A percentile compares a stretch with the other conserved stretches of the same genome.
These are phyloP conservation scores for Penicillium daleae DNA, from an alignment of 495 filamentous ascomycete species.

Conservation along the genomic window DNA sequence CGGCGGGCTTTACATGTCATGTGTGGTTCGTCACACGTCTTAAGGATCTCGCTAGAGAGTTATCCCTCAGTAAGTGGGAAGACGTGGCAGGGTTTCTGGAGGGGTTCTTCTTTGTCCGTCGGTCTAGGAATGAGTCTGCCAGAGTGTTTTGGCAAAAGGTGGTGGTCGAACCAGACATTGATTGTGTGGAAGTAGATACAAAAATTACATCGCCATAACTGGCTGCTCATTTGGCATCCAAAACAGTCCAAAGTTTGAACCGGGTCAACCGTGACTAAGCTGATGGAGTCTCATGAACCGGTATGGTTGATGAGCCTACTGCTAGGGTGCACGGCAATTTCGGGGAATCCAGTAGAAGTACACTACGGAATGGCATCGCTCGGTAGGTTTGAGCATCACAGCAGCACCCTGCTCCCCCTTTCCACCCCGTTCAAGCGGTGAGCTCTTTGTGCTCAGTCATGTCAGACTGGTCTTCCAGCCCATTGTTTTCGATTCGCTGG, in stretches of 20 bases:
- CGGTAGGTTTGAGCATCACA: neutral
- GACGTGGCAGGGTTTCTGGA: neutral
- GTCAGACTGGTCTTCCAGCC: neutral
- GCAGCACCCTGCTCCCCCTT: neutral
- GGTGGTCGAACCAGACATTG: neutral
- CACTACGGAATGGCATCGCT: too few relatives aligned
- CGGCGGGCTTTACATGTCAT: neutral
- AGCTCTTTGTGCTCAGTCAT: neutral
- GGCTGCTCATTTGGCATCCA: neutral
- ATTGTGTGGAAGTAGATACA: neutral
- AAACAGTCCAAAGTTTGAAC: neutral
- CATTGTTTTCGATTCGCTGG: neutral
- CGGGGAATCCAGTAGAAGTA: too few relatives aligned
- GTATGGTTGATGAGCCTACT: too few relatives aligned
- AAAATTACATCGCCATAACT: neutral
- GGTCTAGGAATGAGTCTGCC: neutral
- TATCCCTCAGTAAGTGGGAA: neutral
- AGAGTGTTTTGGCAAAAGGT: neutral
- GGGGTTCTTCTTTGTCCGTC: neutral
- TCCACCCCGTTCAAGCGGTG: neutral
- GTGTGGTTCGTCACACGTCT: neutral
- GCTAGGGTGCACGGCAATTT: too few relatives aligned
- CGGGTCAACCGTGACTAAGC: too few relatives aligned
- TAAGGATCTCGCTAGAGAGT: neutral
- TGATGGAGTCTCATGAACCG: too few relatives aligned